Percentiles rank a stretch among this genome's conserved stretches.
These are phyloP conservation scores for Silene vulgaris DNA, from an alignment of 179 eudicot genomes.

Conservation along the genomic window DNA sequence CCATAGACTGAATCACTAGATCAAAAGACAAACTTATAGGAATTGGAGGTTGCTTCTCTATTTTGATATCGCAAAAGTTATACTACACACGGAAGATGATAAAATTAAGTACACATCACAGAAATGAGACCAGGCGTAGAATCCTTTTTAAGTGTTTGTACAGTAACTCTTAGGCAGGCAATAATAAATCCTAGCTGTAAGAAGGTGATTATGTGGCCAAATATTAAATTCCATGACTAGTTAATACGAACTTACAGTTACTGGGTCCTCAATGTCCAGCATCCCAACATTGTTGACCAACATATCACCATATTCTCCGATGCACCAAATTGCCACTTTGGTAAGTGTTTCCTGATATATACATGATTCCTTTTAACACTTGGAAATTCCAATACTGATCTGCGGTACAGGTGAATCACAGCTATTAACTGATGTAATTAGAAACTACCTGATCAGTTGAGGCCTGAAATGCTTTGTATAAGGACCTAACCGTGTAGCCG, in stretches of 20 bases:
- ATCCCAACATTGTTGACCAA: conserved; percentile 71
- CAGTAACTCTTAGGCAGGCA: not conserved
- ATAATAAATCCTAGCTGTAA: conserved; percentile 4
- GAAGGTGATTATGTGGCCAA: not conserved
- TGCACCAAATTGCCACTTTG: conserved; percentile 96
- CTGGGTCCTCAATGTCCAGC: conserved; percentile 85
- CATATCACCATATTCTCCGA: conserved; percentile 98
- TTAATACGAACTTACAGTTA: conserved; percentile 62
- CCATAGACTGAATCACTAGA: no score
- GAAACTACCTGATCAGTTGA: conserved; percentile 74
- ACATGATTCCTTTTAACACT: not conserved
- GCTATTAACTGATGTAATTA: conserved; percentile 9
- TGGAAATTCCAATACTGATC: conserved; percentile 13
- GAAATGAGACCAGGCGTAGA: no score
- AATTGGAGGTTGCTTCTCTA: not conserved
- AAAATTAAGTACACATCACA: no score
- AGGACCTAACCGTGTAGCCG: conserved; percentile 76
- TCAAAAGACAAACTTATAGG: not conserved
- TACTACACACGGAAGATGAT: no score
- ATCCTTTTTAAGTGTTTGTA: not conserved
- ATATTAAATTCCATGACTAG: conserved; percentile 1
- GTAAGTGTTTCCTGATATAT: conserved; percentile 73
- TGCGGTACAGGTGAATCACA: conserved; percentile 11
- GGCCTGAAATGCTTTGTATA: conserved; percentile 61
- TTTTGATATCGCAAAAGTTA: no score